Evolutionary conservation across 768 basidiomycete genomes (phyloP).

Genomic region (Strobilomyces confusus): DNA sequence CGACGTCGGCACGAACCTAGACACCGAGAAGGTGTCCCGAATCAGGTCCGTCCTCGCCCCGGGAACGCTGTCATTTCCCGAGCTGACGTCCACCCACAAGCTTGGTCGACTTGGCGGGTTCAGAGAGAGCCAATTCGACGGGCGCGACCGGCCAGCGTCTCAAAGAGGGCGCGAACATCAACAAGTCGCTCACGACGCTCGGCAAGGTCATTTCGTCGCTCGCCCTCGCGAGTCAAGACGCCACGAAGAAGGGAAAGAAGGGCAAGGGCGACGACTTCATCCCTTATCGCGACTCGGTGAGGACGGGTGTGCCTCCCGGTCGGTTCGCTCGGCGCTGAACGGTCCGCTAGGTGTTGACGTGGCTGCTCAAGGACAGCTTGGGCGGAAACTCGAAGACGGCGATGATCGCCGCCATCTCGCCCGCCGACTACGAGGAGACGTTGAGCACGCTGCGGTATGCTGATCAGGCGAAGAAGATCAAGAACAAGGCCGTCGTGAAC

Average conservation of each 20-base stretch:
- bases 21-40: conserved; percentile 98
- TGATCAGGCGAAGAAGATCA: conserved; percentile 99
- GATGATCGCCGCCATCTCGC: conserved; percentile 98
- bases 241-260: conserved; percentile 82
- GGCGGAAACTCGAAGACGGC: conserved; percentile 98
- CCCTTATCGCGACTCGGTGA: conserved; percentile 94
- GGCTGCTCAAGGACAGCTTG: conserved; percentile 96
- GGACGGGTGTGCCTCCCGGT: conserved; percentile 23
- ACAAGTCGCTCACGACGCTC: conserved; percentile 95
- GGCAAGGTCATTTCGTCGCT: conserved; percentile 96
- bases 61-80: neutral
- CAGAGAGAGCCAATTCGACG: conserved; percentile 95
- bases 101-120: conserved; percentile 94
- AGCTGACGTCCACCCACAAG: conserved; percentile 36
- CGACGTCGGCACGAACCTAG: conserved; percentile 79
- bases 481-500: conserved; percentile 98
- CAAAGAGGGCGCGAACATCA: conserved; percentile 98
- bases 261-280: conserved; percentile 89
- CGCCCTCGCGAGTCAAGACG: conserved; percentile 54
- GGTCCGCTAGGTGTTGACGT: conserved; percentile 76
- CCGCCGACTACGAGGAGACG: conserved; percentile 98
- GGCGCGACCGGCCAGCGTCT: conserved; percentile 94
- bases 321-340: conserved; percentile 3
- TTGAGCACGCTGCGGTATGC: conserved; percentile 96
- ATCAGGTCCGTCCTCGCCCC: conserved; percentile 59